Evolutionary conservation across 768 basidiomycete genomes (phyloP).

Genomic region (Saitozyma sp.): DNA sequence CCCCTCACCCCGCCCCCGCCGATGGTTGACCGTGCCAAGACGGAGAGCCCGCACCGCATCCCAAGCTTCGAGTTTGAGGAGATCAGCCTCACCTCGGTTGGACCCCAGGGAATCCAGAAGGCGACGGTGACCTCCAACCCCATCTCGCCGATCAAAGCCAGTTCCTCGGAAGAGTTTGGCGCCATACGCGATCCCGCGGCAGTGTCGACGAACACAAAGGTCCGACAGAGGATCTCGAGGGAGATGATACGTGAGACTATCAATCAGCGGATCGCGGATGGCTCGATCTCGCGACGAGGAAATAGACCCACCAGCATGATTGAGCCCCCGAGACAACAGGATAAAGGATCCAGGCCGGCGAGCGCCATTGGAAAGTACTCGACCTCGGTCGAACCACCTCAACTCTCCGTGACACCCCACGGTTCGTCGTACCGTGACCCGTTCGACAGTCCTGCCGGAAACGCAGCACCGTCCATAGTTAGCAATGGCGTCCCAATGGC

Average conservation of each 20-base stretch:
- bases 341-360: conserved; percentile 1
- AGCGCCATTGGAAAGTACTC: conserved; percentile 2
- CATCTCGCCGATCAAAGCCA: conserved; percentile 7
- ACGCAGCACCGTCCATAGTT: too few species aligned
- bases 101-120: conserved; percentile 4
- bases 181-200: background rate
- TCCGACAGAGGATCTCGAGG: conserved; percentile 49
- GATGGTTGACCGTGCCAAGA: conserved; percentile 5
- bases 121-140: conserved; percentile 11
- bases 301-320: too few species aligned
- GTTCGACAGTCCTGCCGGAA: too few species aligned
- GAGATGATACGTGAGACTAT: conserved; percentile 50
- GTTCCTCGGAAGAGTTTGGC: conserved; percentile 6
- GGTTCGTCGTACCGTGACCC: too few species aligned
- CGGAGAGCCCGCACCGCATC: conserved; percentile 44
- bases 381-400: background rate
- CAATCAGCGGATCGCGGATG: conserved; percentile 44
- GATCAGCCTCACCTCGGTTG: conserved; percentile 19
- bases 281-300: conserved; percentile 26
- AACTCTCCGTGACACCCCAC: background rate
- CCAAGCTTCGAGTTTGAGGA: conserved; percentile 48
- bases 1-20: conserved; percentile 43
- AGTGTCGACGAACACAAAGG: conserved; percentile 27
- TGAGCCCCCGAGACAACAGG: too few species aligned
- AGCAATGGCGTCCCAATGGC: conserved; percentile 18